Conservation (phyloP, 1,139 yeast species). For the Candida glucosophila region DNA sequence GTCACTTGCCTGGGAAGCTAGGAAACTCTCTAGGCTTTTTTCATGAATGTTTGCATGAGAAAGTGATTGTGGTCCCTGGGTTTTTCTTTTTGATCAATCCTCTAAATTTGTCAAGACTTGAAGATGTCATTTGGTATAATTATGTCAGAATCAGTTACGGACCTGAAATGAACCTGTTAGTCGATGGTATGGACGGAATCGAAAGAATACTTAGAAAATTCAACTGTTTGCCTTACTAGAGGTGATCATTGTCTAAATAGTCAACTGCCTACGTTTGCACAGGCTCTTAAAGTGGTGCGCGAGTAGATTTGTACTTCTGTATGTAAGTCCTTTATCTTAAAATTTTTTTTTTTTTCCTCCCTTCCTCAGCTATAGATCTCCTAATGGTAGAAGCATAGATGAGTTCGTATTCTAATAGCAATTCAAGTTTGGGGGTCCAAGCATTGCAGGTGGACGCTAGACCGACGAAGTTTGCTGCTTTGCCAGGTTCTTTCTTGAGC, state of each 20-base stretch:
- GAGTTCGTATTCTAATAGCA: too few relatives aligned
- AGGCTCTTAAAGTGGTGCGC: too few relatives aligned
- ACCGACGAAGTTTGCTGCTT: too few relatives aligned
- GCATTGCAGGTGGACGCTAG: too few relatives aligned
- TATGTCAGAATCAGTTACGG: conserved; percentile 59
- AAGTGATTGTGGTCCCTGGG: conserved; percentile 60
- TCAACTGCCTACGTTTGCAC: too few relatives aligned
- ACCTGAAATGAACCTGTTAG: conserved; percentile 48
- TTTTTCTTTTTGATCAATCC: conserved; percentile 62
- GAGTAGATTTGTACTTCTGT: too few relatives aligned
- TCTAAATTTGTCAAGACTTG: conserved; percentile 50
- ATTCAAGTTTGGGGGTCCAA: too few relatives aligned
- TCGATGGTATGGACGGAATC: conserved; percentile 57
- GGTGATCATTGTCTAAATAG: neutral
- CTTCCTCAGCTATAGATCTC: too few relatives aligned
- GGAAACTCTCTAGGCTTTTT: conserved; percentile 58
- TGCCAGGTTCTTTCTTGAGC: too few relatives aligned
- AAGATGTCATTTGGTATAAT: conserved; percentile 58
- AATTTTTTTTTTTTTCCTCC: too few relatives aligned
- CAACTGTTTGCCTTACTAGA: conserved; percentile 30
- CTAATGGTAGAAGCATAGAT: too few relatives aligned
- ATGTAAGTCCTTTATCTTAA: too few relatives aligned
- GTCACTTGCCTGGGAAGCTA: conserved; percentile 51
- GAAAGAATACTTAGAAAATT: conserved; percentile 46
- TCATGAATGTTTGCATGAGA: conserved; percentile 60